phyloP scores from a whole-genome alignment of 2,329 filamentous ascomycete species.

The Penicillium sp. region DNA sequence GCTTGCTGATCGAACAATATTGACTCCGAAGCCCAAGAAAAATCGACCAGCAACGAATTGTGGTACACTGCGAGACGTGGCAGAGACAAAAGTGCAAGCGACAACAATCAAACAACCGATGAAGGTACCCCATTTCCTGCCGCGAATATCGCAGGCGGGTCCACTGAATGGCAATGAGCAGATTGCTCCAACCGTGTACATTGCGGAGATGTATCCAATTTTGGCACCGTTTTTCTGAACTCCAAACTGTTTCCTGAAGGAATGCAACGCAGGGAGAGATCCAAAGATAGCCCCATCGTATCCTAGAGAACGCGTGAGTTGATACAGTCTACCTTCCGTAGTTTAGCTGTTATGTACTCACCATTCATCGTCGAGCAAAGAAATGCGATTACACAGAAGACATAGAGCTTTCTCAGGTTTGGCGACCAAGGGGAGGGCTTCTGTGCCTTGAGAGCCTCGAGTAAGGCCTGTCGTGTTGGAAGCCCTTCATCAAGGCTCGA shows the following conservation, averaged over 20 bases:
- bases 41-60: slow-evolving; percentile 35
- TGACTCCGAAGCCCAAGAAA: slow-evolving; percentile 34
- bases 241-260: slow-evolving; percentile 8
- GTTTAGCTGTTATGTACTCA: neutral
- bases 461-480: slow-evolving; percentile 5
- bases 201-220: slow-evolving; percentile 10
- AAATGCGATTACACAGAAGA: slow-evolving; percentile 10
- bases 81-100: slow-evolving; percentile 6
- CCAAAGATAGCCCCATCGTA: slow-evolving; percentile 14
- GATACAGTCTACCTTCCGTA: neutral
- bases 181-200: slow-evolving; percentile 12
- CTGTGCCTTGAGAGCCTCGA: slow-evolving; percentile 7
- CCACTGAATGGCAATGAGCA: slow-evolving; percentile 12
- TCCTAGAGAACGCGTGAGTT: slow-evolving; percentile 1
- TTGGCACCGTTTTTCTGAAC: slow-evolving; percentile 7
- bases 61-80: slow-evolving; percentile 3
- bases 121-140: slow-evolving; percentile 10
- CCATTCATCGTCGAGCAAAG: slow-evolving; percentile 14
- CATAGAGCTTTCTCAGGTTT: slow-evolving; percentile 8
- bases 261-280: slow-evolving; percentile 5
- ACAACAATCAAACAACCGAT: slow-evolving; percentile 10
- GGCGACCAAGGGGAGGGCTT: slow-evolving; percentile 12
- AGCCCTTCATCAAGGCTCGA: slow-evolving; percentile 6
- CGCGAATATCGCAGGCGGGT: slow-evolving; percentile 2
- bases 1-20: slow-evolving; percentile 28